Percentiles rank a stretch among this genome's conserved stretches.
phyloP scores from a whole-genome alignment of 2,329 filamentous ascomycete genomes.

The Microdochium bolleyi region DNA sequence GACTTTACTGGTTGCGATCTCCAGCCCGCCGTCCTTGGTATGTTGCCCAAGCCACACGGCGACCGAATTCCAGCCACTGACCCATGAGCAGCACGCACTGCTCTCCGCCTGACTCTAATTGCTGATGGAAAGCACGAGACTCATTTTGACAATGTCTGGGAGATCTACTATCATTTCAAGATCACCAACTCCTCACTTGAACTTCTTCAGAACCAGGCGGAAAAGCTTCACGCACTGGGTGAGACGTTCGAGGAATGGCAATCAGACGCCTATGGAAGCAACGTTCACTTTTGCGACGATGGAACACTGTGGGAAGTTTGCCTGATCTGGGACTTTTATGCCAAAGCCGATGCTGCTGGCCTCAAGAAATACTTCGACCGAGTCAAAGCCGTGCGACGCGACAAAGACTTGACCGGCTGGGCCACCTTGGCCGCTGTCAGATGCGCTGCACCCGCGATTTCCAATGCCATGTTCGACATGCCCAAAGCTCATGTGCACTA shows the following conservation, averaged over 20 bases:
- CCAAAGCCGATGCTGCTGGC: not conserved
- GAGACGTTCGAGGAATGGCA: not conserved
- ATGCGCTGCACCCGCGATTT: constrained; percentile 27
- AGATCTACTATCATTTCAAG: not conserved
- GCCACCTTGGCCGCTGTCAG: constrained; percentile 19
- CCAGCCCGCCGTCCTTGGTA: not conserved
- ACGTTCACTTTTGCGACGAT: not conserved
- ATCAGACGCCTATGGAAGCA: not conserved
- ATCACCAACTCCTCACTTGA: not conserved
- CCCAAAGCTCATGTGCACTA: constrained; percentile 17
- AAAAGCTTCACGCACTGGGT: not conserved
- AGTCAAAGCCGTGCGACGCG: not conserved
- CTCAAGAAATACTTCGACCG: not conserved
- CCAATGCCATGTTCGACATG: constrained; percentile 15
- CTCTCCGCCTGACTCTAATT: not conserved
- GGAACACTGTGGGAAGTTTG: not conserved
- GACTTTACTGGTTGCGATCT: not conserved
- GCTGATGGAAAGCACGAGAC: not conserved
- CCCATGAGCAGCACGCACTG: not conserved
- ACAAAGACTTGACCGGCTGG: not conserved
- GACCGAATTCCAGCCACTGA: not conserved
- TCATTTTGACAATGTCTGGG: not conserved
- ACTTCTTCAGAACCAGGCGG: not conserved
- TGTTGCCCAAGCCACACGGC: not conserved
- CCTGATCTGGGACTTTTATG: not conserved